phyloP scores from a whole-genome alignment of 129 eudicot genomes.

The sunflower (Helianthus annuus) region DNA sequence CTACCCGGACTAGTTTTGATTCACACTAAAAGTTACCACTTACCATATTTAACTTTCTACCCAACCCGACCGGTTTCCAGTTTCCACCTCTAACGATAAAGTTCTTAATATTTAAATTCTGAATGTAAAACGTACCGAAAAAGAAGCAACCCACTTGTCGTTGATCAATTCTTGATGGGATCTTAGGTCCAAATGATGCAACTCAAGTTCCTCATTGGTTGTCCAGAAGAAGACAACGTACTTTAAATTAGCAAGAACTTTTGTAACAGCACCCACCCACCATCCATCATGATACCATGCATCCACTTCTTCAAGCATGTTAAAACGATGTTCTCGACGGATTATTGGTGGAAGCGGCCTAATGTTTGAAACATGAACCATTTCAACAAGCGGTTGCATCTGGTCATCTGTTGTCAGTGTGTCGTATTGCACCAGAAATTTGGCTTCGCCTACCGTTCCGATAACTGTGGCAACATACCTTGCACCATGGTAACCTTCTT shows the following conservation, averaged over 20 bases:
- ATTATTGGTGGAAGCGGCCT: constrained; percentile 58
- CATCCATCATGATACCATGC: constrained; percentile 82
- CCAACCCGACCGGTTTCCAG: not conserved
- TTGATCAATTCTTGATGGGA: constrained; percentile 67
- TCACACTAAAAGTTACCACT: not conserved
- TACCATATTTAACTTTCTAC: not conserved
- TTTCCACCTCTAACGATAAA: not conserved
- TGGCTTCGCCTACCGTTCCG: constrained; percentile 27
- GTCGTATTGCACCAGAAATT: constrained; percentile 54
- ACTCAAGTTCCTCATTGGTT: constrained; percentile 49
- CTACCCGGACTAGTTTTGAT: not conserved
- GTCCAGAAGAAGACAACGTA: constrained; percentile 54
- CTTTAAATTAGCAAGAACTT: constrained; percentile 43
- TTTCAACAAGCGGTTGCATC: constrained; percentile 49
- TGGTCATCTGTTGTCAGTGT: constrained; percentile 54
- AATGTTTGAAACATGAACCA: constrained; percentile 37
- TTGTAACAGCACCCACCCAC: constrained; percentile 61
- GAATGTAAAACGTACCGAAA: constrained; percentile 33
- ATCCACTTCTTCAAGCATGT: constrained; percentile 58
- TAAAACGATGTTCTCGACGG: constrained; percentile 40
- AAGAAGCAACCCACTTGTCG: constrained; percentile 61
- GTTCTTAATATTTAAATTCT: not conserved
- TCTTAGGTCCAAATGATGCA: constrained; percentile 53
- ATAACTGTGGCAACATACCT: constrained; percentile 59
- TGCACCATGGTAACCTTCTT: constrained; percentile 65